Evolutionary conservation across 2,329 filamentous ascomycete genomes (phyloP).

Genomic region (Akanthomyces uredinophilus): DNA sequence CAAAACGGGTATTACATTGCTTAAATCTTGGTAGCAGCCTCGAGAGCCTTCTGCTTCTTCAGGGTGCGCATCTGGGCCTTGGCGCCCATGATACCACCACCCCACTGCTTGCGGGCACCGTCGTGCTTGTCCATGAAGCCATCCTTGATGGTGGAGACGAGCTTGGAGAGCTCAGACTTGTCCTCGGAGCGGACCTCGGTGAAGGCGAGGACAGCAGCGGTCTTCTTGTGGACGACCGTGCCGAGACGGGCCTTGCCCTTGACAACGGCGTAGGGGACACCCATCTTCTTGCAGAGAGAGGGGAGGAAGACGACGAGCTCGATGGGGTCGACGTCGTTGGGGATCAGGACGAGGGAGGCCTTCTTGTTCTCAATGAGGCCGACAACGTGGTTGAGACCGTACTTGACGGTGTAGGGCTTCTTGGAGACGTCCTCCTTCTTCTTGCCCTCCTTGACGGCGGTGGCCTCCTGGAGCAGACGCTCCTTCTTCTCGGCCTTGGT

Average conservation of each 20-base stretch:
- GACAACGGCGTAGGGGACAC: constrained; percentile 96
- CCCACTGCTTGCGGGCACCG: constrained; percentile 88
- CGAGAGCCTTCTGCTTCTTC: constrained; percentile 93
- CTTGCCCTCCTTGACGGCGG: constrained; percentile 96
- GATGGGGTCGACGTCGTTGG: constrained; percentile 99
- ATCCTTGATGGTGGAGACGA: constrained; percentile 94
- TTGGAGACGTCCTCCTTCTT: constrained; percentile 99
- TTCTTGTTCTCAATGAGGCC: constrained; percentile 99
- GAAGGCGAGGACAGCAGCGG: constrained; percentile 88
- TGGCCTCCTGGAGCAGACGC: constrained; percentile 95
- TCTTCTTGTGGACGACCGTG: constrained; percentile 99
- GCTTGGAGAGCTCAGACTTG: constrained; percentile 96
- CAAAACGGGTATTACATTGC: constrained; percentile 33
- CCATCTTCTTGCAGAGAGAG: constrained; percentile 99
- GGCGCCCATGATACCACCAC: constrained; percentile 97
- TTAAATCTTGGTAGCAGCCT: constrained; percentile 97
- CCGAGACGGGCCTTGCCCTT: constrained; percentile 99
- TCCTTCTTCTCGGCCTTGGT: constrained; percentile 99
- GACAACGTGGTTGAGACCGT: constrained; percentile 99
- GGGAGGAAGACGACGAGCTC: constrained; percentile 99
- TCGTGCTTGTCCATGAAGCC: constrained; percentile 96
- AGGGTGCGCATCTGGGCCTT: constrained; percentile 75
- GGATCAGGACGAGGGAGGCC: constrained; percentile 94
- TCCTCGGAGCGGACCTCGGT: constrained; percentile 98
- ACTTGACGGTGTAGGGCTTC: constrained; percentile 99